These are phyloP conservation scores for Colletotrichum neosansevieriae DNA, from an alignment of 2,329 filamentous ascomycete genomes.

Conservation along the genomic window DNA sequence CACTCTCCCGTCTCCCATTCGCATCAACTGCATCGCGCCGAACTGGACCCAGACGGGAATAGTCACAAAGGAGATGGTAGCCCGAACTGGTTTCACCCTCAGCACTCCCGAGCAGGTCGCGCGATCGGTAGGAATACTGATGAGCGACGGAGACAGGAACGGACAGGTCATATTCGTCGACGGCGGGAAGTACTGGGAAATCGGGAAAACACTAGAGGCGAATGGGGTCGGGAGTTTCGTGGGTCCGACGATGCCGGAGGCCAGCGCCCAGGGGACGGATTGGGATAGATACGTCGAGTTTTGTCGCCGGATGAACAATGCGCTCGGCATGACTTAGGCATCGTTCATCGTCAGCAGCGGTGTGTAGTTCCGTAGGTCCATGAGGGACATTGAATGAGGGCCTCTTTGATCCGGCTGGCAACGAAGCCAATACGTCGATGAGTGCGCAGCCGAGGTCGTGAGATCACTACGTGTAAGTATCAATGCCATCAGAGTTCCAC, in stretches of 20 bases:
- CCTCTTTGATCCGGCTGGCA: too few relatives aligned
- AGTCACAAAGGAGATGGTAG: not conserved
- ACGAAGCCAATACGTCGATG: too few relatives aligned
- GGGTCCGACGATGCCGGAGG: not conserved
- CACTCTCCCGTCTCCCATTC: not conserved
- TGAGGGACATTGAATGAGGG: too few relatives aligned
- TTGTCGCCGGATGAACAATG: not conserved
- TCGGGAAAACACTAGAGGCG: not conserved
- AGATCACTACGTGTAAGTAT: too few relatives aligned
- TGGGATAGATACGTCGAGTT: conserved; percentile 5
- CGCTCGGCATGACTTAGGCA: not conserved
- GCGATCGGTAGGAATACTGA: not conserved
- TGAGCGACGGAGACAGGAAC: not conserved
- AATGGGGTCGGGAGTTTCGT: conserved; percentile 6
- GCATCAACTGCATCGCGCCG: conserved; percentile 10
- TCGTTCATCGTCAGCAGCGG: too few relatives aligned
- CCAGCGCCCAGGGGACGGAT: not conserved
- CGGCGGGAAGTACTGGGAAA: conserved; percentile 4
- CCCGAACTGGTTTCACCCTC: not conserved
- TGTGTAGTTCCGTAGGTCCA: too few relatives aligned
- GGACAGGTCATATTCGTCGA: conserved; percentile 2
- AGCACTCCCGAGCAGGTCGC: not conserved
- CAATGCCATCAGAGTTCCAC: too few relatives aligned
- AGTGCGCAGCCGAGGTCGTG: too few relatives aligned
- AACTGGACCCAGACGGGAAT: conserved; percentile 7